Conservation (phyloP, 75 land plant genomes). For the Cunninghamia lanceolata region DNA sequence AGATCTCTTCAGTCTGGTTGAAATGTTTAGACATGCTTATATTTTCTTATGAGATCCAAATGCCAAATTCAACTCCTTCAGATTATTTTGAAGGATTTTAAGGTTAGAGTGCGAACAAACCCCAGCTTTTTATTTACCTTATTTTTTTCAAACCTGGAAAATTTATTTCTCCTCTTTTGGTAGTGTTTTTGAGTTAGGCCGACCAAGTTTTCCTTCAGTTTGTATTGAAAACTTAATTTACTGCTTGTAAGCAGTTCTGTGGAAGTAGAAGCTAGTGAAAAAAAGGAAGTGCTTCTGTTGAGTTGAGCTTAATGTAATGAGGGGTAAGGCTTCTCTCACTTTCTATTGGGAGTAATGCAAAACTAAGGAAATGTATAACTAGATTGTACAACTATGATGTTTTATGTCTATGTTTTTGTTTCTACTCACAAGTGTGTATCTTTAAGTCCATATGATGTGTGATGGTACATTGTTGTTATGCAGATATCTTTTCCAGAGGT, state of each 20-base stretch:
- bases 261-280: not conserved
- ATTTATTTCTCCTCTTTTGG: not conserved
- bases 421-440: not conserved
- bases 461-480: not conserved
- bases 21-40: not conserved
- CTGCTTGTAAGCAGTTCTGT: not conserved
- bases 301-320: not conserved
- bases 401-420: not conserved
- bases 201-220: not conserved
- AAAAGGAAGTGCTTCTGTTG: not conserved
- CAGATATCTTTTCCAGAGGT: not conserved
- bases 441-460: not conserved
- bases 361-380: not conserved
- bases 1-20: not conserved
- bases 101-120: not conserved
- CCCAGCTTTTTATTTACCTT: not conserved
- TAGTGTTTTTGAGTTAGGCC: not conserved
- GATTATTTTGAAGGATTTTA: not conserved
- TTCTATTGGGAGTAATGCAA: not conserved
- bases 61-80: not conserved
- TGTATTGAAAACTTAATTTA: not conserved
- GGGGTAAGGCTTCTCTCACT: not conserved
- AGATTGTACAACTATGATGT: not conserved
- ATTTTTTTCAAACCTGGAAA: not conserved
- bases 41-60: not conserved